These are phyloP conservation scores for Colletotrichum magnum DNA, from an alignment of 2,329 filamentous ascomycete genomes.

Conservation along the genomic window DNA sequence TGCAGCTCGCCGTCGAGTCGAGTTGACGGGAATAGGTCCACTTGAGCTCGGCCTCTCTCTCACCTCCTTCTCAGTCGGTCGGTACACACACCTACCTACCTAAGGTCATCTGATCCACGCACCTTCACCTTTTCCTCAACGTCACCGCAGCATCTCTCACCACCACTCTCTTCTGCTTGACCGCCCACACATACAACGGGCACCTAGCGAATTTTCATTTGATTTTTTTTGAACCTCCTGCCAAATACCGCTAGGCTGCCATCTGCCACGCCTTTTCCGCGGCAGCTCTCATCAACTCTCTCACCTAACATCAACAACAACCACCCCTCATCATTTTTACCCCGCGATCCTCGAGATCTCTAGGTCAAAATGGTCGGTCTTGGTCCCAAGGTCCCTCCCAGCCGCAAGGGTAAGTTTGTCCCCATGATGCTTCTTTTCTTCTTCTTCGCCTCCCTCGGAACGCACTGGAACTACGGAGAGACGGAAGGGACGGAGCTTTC, in stretches of 20 bases:
- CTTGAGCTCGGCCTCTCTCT: slow-evolving; percentile 33
- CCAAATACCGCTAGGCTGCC: background rate
- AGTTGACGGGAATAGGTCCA: slow-evolving; percentile 20
- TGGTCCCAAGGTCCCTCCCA: slow-evolving; percentile 65
- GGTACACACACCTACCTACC: too few relatives aligned
- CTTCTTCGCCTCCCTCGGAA: slow-evolving; percentile 27
- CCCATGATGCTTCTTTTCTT: slow-evolving; percentile 28
- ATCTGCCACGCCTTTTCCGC: background rate
- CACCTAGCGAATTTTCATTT: background rate
- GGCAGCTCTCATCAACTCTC: slow-evolving; percentile 7
- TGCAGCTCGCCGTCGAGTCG: slow-evolving; percentile 20
- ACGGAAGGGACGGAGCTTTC: slow-evolving; percentile 22
- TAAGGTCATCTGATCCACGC: slow-evolving; percentile 35
- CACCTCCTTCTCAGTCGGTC: slow-evolving; percentile 23
- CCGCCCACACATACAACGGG: slow-evolving; percentile 10
- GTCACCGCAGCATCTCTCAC: slow-evolving; percentile 28
- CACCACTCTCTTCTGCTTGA: slow-evolving; percentile 14
- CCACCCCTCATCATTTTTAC: slow-evolving; percentile 44
- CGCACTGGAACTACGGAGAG: slow-evolving; percentile 3
- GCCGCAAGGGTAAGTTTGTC: slow-evolving; percentile 76
- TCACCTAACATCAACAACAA: slow-evolving; percentile 21
- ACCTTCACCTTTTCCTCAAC: slow-evolving; percentile 38
- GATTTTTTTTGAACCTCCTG: background rate
- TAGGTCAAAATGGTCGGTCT: slow-evolving; percentile 64
- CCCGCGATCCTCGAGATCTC: slow-evolving; percentile 47